Conservation (phyloP, 129 eudicot genomes). For the Tagetes erecta region DNA sequence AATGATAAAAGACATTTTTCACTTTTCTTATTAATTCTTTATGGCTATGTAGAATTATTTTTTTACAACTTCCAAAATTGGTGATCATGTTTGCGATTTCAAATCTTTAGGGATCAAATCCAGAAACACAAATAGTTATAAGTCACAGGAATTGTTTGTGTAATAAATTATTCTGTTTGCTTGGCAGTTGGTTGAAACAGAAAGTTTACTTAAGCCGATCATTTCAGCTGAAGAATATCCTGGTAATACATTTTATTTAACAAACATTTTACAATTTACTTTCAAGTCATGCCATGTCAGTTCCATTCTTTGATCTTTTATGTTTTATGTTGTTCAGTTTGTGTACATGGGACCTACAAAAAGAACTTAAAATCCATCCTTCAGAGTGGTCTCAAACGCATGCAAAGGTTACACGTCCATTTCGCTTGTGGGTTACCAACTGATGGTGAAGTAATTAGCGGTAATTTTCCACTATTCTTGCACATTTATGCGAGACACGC, state of each 20-base stretch:
- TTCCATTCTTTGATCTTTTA: background rate
- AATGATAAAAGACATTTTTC: background rate
- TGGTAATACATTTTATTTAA: constrained; percentile 39
- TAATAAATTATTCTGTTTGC: constrained; percentile 9
- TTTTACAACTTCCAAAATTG: background rate
- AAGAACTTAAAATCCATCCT: constrained; percentile 65
- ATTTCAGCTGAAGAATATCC: constrained; percentile 82
- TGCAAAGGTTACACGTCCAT: constrained; percentile 90
- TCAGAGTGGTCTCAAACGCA: constrained; percentile 81
- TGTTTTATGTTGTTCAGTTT: constrained; percentile 46
- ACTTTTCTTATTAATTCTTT: background rate
- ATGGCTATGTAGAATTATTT: background rate
- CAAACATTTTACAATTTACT: constrained; percentile 13
- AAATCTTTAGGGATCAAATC: constrained; percentile 1
- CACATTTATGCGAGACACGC: background rate
- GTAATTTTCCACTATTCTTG: constrained; percentile 38
- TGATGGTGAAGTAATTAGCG: constrained; percentile 83
- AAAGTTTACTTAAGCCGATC: constrained; percentile 77
- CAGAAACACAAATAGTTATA: background rate
- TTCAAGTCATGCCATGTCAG: background rate
- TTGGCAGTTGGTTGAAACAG: constrained; percentile 81
- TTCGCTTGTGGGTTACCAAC: constrained; percentile 88
- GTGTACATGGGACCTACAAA: constrained; percentile 94
- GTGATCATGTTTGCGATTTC: background rate
- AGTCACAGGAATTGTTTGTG: background rate